Evolutionary conservation across 495 filamentous ascomycete genomes (phyloP).

Genomic region (Hyaloscypha finlandica): DNA sequence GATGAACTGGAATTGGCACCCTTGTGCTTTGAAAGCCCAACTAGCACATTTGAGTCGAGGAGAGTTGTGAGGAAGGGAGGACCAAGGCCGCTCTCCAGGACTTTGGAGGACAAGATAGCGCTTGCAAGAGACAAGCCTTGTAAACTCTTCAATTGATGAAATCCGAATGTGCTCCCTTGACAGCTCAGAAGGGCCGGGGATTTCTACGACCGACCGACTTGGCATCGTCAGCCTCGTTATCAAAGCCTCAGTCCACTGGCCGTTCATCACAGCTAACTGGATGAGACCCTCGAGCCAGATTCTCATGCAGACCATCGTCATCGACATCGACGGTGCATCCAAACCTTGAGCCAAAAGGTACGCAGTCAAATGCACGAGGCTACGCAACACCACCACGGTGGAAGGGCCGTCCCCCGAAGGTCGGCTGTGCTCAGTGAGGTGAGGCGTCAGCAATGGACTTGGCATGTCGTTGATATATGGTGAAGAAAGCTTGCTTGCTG

Average conservation of each 20-base stretch:
- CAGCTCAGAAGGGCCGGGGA: not conserved
- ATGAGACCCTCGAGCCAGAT: not conserved
- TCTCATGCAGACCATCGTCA: conserved; percentile 1
- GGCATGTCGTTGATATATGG: conserved; percentile 5
- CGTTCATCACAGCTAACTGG: too few relatives aligned
- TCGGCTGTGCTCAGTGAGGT: not conserved
- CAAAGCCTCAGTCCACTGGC: not conserved
- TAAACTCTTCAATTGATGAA: too few relatives aligned
- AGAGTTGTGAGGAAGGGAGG: too few relatives aligned
- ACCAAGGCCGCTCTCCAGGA: too few relatives aligned
- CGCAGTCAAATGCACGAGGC: not conserved
- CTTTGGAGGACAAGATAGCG: too few relatives aligned
- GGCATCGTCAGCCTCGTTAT: not conserved
- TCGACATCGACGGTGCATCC: not conserved
- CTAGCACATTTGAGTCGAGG: too few relatives aligned
- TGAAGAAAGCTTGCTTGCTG: not conserved
- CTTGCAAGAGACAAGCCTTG: too few relatives aligned
- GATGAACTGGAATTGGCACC: too few relatives aligned
- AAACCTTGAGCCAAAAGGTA: not conserved
- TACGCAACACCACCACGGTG: not conserved
- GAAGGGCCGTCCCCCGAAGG: not conserved
- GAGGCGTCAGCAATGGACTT: not conserved
- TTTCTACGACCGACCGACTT: not conserved
- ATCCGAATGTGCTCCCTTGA: not conserved
- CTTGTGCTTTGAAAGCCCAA: too few relatives aligned